A percentile compares a stretch with the other conserved stretches of the same genome.
These are phyloP conservation scores for Alternaria metachromatica DNA, from an alignment of 2,329 filamentous ascomycete species.

Conservation along the genomic window DNA sequence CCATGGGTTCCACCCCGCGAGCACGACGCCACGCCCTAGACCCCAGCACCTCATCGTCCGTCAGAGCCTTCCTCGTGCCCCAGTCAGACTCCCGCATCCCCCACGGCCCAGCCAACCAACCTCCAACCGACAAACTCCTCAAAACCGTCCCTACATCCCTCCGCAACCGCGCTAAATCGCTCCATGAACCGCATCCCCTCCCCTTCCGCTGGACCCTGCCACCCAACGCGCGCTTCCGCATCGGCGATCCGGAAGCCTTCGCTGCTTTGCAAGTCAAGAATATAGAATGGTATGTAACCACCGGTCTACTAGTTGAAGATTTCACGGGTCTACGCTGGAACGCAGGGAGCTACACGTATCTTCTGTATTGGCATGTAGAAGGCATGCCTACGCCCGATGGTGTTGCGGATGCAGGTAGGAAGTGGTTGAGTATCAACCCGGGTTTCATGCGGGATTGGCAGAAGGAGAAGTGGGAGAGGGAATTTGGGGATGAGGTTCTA, in stretches of 20 bases:
- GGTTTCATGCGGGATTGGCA: neutral
- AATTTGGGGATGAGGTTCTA: neutral
- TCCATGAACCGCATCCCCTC: neutral
- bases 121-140: neutral
- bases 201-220: constrained; percentile 1
- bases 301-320: neutral
- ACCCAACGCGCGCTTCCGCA: neutral
- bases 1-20: neutral
- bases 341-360: neutral
- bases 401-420: neutral
- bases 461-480: neutral
- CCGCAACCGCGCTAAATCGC: neutral
- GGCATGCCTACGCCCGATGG: neutral
- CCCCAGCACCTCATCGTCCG: neutral
- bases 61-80: neutral
- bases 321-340: neutral
- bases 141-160: neutral
- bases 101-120: neutral
- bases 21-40: neutral
- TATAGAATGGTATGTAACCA: constrained; percentile 2
- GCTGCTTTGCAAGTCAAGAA: neutral
- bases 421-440: neutral
- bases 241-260: neutral
- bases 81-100: neutral
- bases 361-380: constrained; percentile 1